Base-by-base conservation (phyloP, 108 stramenopile species). In the Cyclotella choctawhatcheeana region DNA sequence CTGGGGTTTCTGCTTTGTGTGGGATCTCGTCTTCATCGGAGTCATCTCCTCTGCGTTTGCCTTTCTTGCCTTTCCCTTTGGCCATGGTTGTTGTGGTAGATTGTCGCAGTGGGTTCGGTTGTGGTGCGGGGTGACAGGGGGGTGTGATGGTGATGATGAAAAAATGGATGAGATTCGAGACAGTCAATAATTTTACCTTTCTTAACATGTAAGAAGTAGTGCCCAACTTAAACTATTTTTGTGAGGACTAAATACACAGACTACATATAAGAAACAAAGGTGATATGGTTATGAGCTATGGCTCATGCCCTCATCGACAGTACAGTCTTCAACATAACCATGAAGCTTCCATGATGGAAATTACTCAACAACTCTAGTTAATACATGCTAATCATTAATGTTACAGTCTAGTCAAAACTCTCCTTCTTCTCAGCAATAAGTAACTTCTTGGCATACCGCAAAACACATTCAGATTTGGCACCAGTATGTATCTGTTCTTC, bases 61-160 rank as follows among this genome's bases (percentile, higher is more conserved):
- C 77, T 37, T 75, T 77, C 53, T 77, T 73, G 59, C 73, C 73
- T 64, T 82, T 82, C 43, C 77, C 79, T 80, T 71, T 84, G 22
- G 79, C 79, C 74, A 80, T 80, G 79, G 74, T 84, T 30, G 16
- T 45, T 56, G 12, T 4, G 1, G 1, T 29, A n/a, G 29, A 12
- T 30, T 31, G 55, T 4, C 20, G 1, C 22, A 22, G 20, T 18
- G 21, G 10, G 2, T 10, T 52, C 18, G 6, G 20, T 22, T 52
- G 20, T 56, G 27, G 55, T 56, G 27, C 2, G 5, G 1, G 14
- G 29, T 56, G 53, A 4, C 5, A 5, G 5, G 53, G 3, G 26
- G 26, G 5, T 27, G 26, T 54, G 53, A 48, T 10, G 18, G n/a
- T 48, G 47, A 48, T 40, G 37, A 40, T 10, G 37, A 6, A 6